Evolutionary conservation across 345 rosid species (phyloP).

Genomic region (Eucalyptus microcorys): DNA sequence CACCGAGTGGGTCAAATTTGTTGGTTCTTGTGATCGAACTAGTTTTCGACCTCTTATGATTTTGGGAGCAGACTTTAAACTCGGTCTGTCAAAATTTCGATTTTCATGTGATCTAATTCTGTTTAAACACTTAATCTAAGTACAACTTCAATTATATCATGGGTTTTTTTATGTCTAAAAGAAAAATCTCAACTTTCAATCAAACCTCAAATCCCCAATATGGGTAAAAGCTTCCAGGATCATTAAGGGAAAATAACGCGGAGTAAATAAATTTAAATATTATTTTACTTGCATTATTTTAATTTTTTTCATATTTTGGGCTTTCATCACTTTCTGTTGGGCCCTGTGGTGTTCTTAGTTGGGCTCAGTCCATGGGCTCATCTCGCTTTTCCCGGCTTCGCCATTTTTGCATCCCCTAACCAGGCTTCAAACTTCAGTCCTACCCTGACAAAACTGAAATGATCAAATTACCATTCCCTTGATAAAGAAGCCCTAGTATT

Average conservation of each 20-base stretch:
- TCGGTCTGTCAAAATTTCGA: accelerated
- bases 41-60: not conserved
- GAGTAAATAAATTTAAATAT: not conserved
- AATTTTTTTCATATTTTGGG: not conserved
- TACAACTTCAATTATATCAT: accelerated
- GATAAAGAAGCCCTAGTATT: not conserved
- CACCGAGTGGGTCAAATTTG: not conserved
- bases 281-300: not conserved
- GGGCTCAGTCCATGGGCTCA: not conserved
- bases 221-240: not conserved
- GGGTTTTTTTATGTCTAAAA: accelerated
- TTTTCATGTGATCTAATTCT: accelerated
- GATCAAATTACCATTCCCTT: not conserved
- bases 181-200: accelerated
- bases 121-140: accelerated
- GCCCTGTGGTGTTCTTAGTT: not conserved
- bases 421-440: not conserved
- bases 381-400: not conserved
- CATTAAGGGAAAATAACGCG: not conserved
- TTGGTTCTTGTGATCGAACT: not conserved
- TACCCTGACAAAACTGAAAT: not conserved
- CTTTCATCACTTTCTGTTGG: not conserved
- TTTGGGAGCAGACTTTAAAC: not conserved
- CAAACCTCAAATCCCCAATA: accelerated
- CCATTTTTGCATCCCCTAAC: not conserved